Evolutionary conservation across 2,329 filamentous ascomycete genomes (phyloP), one percentile per base, ranked within the genome.

Genomic region (Xylariaceae sp.): DNA sequence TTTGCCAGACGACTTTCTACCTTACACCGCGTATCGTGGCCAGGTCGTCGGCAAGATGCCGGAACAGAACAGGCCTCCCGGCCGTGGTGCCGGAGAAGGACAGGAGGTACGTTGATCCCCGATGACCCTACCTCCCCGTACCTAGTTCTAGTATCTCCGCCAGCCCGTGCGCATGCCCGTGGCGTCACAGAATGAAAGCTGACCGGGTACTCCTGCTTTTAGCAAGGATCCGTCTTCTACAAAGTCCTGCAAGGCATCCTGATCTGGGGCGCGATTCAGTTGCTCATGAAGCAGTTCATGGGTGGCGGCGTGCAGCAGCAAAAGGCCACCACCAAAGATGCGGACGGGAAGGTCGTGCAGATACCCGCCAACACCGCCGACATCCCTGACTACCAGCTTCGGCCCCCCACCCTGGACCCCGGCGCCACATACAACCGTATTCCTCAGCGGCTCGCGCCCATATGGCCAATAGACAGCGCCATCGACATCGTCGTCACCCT

Each of bases 401-500:
- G 84, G 36, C 81, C 84, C n/a, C 62, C 69, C 44, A 59, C 63
- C 43, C 66, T 81, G 56, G 61, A 80, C 64, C 70, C 78, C 44
- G 78, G 76, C 50, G 81, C 80, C 15, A 64, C 71, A 35, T 83
- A 81, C 59, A 84, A 73, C 52, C 61, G 65, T 1, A 65, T 87
- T 13, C 88, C 88, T 2, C 73, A 81, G 50, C 74, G 73, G 40
- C 71, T 96, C 45, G 85, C 85, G 26, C 89, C 92, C 15, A 88
- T 97, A 56, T 98, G 92, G 92, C 80, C 86, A 2, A 68, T 75
- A 33, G 79, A 92, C 59, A 85, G 79, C 54, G 69, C 77, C 43
- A 64, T 98, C 51, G 92, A 98, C 62, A 78, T 98, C 52, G 71
- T 78, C 50, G 76, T 98, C 58, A 92, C 90, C 52, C 76, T 97